A percentile compares a stretch with the other conserved stretches of the same genome.
phyloP scores from a whole-genome alignment of 371 early-diverging fungal species.

The Cokeromyces recurvatus region DNA sequence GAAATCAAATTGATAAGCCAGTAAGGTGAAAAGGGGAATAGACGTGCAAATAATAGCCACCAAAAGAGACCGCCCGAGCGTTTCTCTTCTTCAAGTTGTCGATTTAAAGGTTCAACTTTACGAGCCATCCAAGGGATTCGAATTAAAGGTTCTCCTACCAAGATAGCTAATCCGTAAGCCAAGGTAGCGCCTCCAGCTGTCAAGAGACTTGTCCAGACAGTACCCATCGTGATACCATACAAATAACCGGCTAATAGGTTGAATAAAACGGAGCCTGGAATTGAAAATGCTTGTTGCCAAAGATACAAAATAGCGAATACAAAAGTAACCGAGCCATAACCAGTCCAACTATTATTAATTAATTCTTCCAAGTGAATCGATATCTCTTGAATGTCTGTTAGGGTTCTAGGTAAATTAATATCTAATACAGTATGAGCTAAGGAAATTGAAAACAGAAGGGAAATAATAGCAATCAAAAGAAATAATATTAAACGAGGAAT shows the following conservation, averaged over 20 bases:
- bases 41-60: constrained; percentile 43
- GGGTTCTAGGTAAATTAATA: constrained; percentile 36
- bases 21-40: constrained; percentile 50
- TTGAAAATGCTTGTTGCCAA: constrained; percentile 50
- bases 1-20: constrained; percentile 51
- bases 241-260: constrained; percentile 42
- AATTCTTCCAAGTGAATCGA: constrained; percentile 33
- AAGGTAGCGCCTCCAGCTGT: constrained; percentile 43
- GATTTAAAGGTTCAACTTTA: constrained; percentile 23
- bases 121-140: constrained; percentile 37
- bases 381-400: constrained; percentile 32
- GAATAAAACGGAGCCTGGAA: constrained; percentile 44
- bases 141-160: constrained; percentile 44
- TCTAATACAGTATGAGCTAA: constrained; percentile 32
- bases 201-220: constrained; percentile 37
- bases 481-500: constrained; percentile 31
- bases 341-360: constrained; percentile 27
- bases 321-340: constrained; percentile 28
- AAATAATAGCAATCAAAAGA: constrained; percentile 26
- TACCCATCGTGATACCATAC: constrained; percentile 33
- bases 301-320: constrained; percentile 43
- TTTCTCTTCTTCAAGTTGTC: constrained; percentile 28
- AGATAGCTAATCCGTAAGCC: constrained; percentile 34
- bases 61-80: constrained; percentile 34
- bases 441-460: constrained; percentile 29